phyloP scores from a whole-genome alignment of 306 rosid species.

The Quercus wislizeni region DNA sequence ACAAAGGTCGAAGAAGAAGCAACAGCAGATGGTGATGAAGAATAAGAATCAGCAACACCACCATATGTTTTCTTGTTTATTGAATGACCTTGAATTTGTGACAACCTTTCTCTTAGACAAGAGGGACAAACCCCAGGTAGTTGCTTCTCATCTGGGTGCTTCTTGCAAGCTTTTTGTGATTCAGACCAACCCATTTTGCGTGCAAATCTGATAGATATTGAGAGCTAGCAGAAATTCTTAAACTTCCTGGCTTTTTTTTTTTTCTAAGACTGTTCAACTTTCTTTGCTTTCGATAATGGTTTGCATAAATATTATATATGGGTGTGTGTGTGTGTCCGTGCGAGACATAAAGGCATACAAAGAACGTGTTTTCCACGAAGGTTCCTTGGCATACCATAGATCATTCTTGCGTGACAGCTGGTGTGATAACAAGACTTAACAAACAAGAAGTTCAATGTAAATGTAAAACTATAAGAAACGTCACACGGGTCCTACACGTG shows the following conservation, averaged over 20 bases:
- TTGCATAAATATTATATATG: not conserved
- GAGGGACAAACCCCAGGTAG: slow-evolving; percentile 56
- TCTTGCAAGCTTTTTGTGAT: slow-evolving; percentile 44
- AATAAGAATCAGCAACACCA: not conserved
- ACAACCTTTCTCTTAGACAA: slow-evolving; percentile 57
- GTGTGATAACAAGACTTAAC: not conserved
- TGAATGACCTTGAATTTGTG: slow-evolving; percentile 26
- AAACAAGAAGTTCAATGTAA: not conserved
- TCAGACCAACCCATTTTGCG: slow-evolving; percentile 36
- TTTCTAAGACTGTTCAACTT: not conserved
- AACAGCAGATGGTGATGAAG: slow-evolving; percentile 6
- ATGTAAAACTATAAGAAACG: too few relatives aligned
- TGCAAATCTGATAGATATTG: too few relatives aligned
- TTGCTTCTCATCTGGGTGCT: slow-evolving; percentile 38
- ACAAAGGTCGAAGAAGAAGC: slow-evolving; percentile 3
- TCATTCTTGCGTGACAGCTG: not conserved
- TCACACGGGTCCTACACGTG: not conserved
- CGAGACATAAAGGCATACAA: not conserved
- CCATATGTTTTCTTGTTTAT: not conserved
- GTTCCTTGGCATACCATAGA: not conserved
- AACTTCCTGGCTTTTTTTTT: not conserved
- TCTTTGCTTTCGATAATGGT: not conserved
- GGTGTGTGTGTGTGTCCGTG: not conserved
- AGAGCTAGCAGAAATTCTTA: not conserved
- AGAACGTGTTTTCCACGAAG: slow-evolving; percentile 14